A percentile compares a stretch with the other conserved stretches of the same genome.
These are phyloP conservation scores for Solanum dulcamara DNA, from an alignment of 257 asterid genomes.

Conservation along the genomic window DNA sequence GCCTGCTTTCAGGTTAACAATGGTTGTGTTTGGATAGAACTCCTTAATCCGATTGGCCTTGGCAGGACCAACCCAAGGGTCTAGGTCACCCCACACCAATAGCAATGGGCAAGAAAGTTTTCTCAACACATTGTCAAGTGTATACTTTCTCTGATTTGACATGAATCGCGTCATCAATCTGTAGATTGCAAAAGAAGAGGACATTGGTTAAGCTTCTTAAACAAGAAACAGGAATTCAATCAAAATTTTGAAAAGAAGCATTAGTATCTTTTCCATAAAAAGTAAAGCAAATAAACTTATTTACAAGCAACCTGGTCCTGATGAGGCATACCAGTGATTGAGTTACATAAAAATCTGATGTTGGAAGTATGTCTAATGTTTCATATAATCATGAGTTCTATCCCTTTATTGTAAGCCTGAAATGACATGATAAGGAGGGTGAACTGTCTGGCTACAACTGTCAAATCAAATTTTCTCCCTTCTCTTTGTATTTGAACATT, in stretches of 20 bases:
- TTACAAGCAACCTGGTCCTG: neutral
- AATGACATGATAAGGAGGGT: neutral
- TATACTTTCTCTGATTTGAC: slow-evolving; percentile 73
- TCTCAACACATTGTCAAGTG: slow-evolving; percentile 60
- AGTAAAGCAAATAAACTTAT: neutral
- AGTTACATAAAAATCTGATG: neutral
- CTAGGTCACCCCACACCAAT: slow-evolving; percentile 84
- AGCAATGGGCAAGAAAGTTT: slow-evolving; percentile 74
- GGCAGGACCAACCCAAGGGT: slow-evolving; percentile 92
- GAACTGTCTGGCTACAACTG: neutral
- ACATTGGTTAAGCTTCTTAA: neutral
- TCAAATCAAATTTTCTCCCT: neutral
- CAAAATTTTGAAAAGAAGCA: neutral
- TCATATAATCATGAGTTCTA: neutral
- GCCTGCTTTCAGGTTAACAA: slow-evolving; percentile 76
- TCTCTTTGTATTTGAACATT: neutral
- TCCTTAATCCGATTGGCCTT: slow-evolving; percentile 79
- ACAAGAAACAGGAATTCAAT: neutral
- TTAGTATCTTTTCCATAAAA: neutral
- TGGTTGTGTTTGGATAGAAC: slow-evolving; percentile 49
- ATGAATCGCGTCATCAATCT: slow-evolving; percentile 77
- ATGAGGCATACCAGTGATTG: neutral
- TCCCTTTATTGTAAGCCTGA: neutral
- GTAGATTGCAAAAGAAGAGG: slow-evolving; percentile 6
- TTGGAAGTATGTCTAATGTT: neutral